Evolutionary conservation across 202 grass and related monocot genomes (phyloP), one percentile per base, ranked within the genome.

Genomic region (Brachypodium distachyon): DNA sequence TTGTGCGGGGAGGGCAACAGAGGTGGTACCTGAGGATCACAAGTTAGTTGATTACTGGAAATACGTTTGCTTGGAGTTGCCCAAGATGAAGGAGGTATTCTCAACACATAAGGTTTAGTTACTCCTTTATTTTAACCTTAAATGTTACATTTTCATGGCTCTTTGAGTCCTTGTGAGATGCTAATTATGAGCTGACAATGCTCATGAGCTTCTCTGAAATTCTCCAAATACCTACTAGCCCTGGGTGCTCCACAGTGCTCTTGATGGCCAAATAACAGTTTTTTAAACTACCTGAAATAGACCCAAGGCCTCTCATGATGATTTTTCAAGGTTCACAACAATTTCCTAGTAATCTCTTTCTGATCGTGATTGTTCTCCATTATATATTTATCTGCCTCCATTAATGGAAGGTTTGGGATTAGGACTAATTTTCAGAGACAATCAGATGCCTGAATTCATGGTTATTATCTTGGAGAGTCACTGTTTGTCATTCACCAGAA

Each of bases 1-100:
- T 61, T 92, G 83, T 83, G 77, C 42, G 49, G 89, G 89, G 14
- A 92, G 70, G 75, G 70, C 81, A 47, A 61, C 36, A 17, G 81
- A 89, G 28, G 81, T 96, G 22, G 37, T 55, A 51, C 89, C 88
- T 33, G 6, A 80, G 39, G 86, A 92, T 82, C 89, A 92, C 76
- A 96, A 79, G 71, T 88, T 92, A 85, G 51, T 87, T 79, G 49
- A 84, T 58, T 96, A 96, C 67, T 96, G 89, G 89, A 88, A 86
- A 0, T 86, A 80, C 49, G 82, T 83, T 8, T 80, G 85, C 36
- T 74, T 41, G 40, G 43, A 86, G 71, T 43, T 86, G 9, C 51
- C 77, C 13, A 22, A n/a, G 18, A 14, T 17, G 52, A 54, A 86
- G 84, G 77, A 76, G 70, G 26, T 65, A 86, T 61, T 62, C 7